A percentile compares a stretch with the other conserved stretches of the same genome.
Evolutionary conservation across 1,139 yeast genomes (phyloP).

Genomic region (Kazachstania sp.): DNA sequence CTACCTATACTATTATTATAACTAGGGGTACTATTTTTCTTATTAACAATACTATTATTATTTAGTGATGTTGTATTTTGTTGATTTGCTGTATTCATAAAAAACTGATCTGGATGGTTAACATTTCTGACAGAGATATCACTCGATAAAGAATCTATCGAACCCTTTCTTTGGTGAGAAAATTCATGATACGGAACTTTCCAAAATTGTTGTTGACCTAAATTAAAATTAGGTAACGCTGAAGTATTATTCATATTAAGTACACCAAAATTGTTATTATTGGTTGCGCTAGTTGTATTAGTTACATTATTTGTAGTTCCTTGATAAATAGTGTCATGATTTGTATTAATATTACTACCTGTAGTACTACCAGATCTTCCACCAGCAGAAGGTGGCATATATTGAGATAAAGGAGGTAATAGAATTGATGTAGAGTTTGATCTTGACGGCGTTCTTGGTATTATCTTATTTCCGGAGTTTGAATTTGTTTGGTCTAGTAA

Average conservation of each 20-base stretch:
- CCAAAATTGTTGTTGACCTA: slow-evolving; percentile 29
- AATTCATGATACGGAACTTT: slow-evolving; percentile 31
- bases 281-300: not conserved
- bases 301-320: not conserved
- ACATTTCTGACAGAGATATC: slow-evolving; percentile 20
- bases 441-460: slow-evolving; percentile 10
- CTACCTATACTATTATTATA: slow-evolving; percentile 8
- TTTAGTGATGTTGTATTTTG: slow-evolving; percentile 9
- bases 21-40: slow-evolving; percentile 13
- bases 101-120: slow-evolving; percentile 16
- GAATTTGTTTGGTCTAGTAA: not conserved
- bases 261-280: not conserved
- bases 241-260: slow-evolving; percentile 1
- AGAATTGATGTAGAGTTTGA: slow-evolving; percentile 13
- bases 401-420: slow-evolving; percentile 28
- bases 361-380: not conserved
- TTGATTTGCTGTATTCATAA: not conserved
- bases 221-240: not conserved
- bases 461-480: not conserved
- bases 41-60: slow-evolving; percentile 5
- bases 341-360: not conserved
- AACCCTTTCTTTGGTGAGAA: slow-evolving; percentile 25
- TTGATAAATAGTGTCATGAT: not conserved
- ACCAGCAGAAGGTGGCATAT: slow-evolving; percentile 15
- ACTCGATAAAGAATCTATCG: slow-evolving; percentile 26